Base-by-base conservation (phyloP, 768 basidiomycete species). In the Boletus barrowsii region DNA sequence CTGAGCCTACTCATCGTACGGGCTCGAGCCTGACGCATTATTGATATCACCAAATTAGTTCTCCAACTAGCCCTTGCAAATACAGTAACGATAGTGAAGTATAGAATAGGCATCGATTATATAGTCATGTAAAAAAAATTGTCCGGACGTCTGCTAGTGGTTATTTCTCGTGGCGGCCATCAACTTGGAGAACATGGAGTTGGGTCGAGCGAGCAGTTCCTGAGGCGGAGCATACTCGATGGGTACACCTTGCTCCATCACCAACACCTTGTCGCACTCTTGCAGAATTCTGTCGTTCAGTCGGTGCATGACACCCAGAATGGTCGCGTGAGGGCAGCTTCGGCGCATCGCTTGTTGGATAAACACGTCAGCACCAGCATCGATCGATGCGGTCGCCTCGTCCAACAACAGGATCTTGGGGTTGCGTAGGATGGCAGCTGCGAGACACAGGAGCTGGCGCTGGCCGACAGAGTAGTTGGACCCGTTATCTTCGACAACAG, bases 391-490 rank as follows among this genome's bases (percentile, higher is more conserved):
- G 1, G 67, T 70, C 33, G 69, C 68, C 54, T 70, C 69, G 53
- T 70, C 69, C 55, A 70, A 52, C 4, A 69, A 54, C 7, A 70
- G 49, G 42, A 70, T 70, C 42, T 48, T 65, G 20, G 67, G 69
- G 42, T 71, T 67, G 44, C 69, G 63, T 1, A 71, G 58, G 55
- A 68, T 65, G 40, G 67, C 68, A 37, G 56, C 60, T 20, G 69
- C 67, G 40, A 70, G 84, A 15, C 90, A 90, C 26, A 98, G 68
- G 10, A 95, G 73, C 72, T 97, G 95, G 64, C 83, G 83, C 75
- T 98, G 95, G 7, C 95, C 95, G 40, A 96, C 96, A 59, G 88
- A 92, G 58, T 93, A 72, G 49, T 81, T 86, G 5, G 87, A 83
- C 2, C 93, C 93, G 47, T 80, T 83, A 42, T 78, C 83, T 2